Base-by-base conservation (phyloP, 78 protist genomes). In the Monocercomonoides exilis region DNA sequence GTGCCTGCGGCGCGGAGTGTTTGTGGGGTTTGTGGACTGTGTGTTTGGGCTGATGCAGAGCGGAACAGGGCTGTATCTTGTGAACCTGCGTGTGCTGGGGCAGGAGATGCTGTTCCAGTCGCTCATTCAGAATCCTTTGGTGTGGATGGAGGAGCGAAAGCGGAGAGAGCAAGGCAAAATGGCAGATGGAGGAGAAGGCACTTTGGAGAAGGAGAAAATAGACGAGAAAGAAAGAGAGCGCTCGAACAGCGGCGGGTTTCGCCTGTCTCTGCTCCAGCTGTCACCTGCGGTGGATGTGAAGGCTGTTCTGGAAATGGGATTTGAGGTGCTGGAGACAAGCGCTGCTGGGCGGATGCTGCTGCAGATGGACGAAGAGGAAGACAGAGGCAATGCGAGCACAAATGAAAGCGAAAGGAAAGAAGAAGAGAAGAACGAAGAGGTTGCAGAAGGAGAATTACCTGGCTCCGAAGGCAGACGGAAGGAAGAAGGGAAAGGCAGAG, bases 1-100 rank as follows among this genome's bases (percentile, higher is more conserved):
- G 38, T 21, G 11, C 70, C 70, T 54, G 38, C 70, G 70, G 11
- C 38, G 11, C 38, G 70, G 70, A 11, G 70, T 64, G 34, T 90
- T 90, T 6, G 94, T 92, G 41, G 94, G 94, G 33, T 90, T 87
- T 46, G 86, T 89, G 6, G 86, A 89, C 81, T 88, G 82, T 43
- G 41, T 81, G 0, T 84, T 43, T 32, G n/a, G 88, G 38, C 41
- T 92, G 33, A 54, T 87, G 11, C 94, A 92, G 87, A 44, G 43
- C 85, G 81, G 84, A 45, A 92, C 92, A 4, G 88, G 87, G 38
- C 80, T 92, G 34, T 86, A 87, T 45, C 34, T 92, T 32, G 46
- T 86, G 0, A 84, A 92, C 77, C 35, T 92, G 43, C 89, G 81
- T 64, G 44, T 4, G 0, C 46, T 92, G 35, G 77, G 89, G 91